Evolutionary conservation across 805 yeast genomes (phyloP).

Genomic region (Metschnikowia lochheadii): DNA sequence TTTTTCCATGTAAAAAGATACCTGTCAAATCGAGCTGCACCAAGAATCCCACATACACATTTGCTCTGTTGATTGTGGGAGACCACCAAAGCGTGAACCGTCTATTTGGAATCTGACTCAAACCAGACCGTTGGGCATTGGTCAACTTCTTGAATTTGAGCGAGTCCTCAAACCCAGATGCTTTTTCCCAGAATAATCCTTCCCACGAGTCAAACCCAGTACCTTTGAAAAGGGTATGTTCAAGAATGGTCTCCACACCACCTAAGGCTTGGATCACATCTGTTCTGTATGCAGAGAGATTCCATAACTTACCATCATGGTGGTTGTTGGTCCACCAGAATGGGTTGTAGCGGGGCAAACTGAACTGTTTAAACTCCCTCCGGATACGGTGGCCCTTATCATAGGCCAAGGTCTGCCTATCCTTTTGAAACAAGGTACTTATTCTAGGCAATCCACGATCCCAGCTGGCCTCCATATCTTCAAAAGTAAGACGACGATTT

Average conservation of each 20-base stretch:
- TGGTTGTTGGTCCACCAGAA: slow-evolving; percentile 95
- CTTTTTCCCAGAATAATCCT: slow-evolving; percentile 97
- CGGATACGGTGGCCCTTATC: slow-evolving; percentile 91
- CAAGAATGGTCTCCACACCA: slow-evolving; percentile 92
- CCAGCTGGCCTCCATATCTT: slow-evolving; percentile 93
- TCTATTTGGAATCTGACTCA: slow-evolving; percentile 95
- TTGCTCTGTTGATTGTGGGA: slow-evolving; percentile 96
- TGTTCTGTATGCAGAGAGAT: slow-evolving; percentile 83
- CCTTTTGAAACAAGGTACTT: slow-evolving; percentile 91
- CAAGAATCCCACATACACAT: slow-evolving; percentile 94
- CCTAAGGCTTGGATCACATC: slow-evolving; percentile 97
- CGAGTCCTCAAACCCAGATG: slow-evolving; percentile 95
- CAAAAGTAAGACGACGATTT: slow-evolving; percentile 81
- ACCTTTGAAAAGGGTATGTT: slow-evolving; percentile 91
- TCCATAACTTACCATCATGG: slow-evolving; percentile 97
- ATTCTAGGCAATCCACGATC: slow-evolving; percentile 96
- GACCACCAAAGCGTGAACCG: slow-evolving; percentile 99
- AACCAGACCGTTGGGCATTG: slow-evolving; percentile 95
- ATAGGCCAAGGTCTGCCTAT: slow-evolving; percentile 88
- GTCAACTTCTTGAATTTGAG: slow-evolving; percentile 92
- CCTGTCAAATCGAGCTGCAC: slow-evolving; percentile 97
- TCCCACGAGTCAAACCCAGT: slow-evolving; percentile 99
- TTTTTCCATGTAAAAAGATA: slow-evolving; percentile 94
- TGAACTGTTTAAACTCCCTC: slow-evolving; percentile 69
- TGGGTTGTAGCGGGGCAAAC: slow-evolving; percentile 71